Base-by-base conservation (phyloP, 306 rosid species). In the Mimosa pudica region DNA sequence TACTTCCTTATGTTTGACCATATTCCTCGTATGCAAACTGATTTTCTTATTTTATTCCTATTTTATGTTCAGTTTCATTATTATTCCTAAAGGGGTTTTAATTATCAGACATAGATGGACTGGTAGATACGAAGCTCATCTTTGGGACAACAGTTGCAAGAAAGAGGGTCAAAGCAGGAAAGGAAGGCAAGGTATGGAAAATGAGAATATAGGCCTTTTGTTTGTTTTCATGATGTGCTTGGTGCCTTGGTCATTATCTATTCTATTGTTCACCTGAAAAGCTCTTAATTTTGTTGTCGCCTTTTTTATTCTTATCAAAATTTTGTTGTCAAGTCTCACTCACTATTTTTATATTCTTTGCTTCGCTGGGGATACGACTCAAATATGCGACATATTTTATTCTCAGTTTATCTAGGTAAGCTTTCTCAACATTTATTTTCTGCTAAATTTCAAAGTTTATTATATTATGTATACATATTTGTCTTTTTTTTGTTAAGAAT, bases 111-210 rank as follows among this genome's bases (percentile, higher is more conserved):
- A 92, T 84, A 85, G 95, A 82, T 92, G 93, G 96, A 91, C 96
- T 55, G 96, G 94, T 64, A 82, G 94, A 82, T 90, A 88, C 75
- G 94, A 90, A 81, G 92, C 94, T 16, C 94, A 90, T 90, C 82
- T 90, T 17, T 90, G 94, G 94, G 94, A 90, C 77, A 92, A 92
- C 77, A 90, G 93, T 80, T 86, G 92, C 87, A 92, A 92, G 89
- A 90, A 89, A 87, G 97, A 92, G 83, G 97, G 97, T 32, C 97
- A 92, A 52, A 90, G 89, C 76, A 92, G 97, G 86, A 92, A 92
- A 84, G 97, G 97, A 86, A 92, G 90, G 83, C 97, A 92, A 90
- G 97, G 97, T 90, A 78, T 36, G 85, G 20, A 54, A n/a, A 8
- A 57, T 57, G 10, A 17, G 8, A 11, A 65, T 68, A 30, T 30